Evolutionary conservation across 179 eudicot species (phyloP), one percentile per base, ranked within the genome.

Genomic region (Beta lomatogona): DNA sequence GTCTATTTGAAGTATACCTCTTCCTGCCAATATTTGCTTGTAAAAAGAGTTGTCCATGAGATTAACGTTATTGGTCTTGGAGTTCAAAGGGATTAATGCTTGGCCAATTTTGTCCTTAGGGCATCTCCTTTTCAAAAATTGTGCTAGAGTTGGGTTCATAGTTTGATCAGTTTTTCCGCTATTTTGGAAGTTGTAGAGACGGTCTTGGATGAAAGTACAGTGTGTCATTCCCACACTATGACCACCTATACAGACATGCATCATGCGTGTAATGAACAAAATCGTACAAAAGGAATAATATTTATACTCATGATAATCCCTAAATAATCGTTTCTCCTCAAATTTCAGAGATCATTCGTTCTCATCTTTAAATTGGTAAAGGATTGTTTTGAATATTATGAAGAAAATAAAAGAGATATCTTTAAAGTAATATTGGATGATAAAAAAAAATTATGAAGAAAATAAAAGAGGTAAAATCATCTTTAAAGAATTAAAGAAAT

Each of bases 221-320:
- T 79, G 86, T 14, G 92, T 86, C 22, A 88, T 80, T 71, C 91
- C 91, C 15, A 87, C 84, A 14, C 89, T 86, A 71, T 90, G 93
- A 0, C 87, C 91, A 61, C 92, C 91, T 90, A 14, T 44, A 68
- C n/a, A 1, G 13, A 14, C 58, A 61, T 50, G 44, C n/a, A 36
- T 48, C 52, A 48, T 48, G 41, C n/a, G n/a, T n/a, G n/a, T n/a
- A n/a, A n/a, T 36, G 41, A 36, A 2, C 3, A 36, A 36, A 36
- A 36, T 0, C 1, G 41, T 36, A 36, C 41, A 2, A 36, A 36
- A 36, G 41, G 3, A 36, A 36, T 36, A 36, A 36, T 36, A 36
- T 36, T 36, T 36, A 36, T 3, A 36, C 41, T 36, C 41, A 36
- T 36, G 41, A 2, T 36, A 36, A 36, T 36, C 41, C 41, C 41